Percentiles rank a stretch among this genome's conserved stretches.
Conservation (phyloP, 495 filamentous ascomycete species). For the Neurospora tetrasperma region DNA sequence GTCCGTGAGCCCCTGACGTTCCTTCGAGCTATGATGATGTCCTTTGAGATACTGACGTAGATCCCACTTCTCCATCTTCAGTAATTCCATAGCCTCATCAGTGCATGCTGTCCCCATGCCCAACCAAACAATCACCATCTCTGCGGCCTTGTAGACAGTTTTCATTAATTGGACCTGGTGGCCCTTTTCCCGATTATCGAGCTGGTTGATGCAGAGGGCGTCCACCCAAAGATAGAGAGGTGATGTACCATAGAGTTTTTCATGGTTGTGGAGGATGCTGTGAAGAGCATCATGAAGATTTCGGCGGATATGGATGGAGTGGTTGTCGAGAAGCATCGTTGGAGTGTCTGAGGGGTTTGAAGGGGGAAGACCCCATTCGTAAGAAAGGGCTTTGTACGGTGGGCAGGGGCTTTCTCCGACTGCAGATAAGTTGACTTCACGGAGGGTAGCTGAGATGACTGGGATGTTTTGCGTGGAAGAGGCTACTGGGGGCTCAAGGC, state of each 20-base stretch:
- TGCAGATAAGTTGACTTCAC: too few species aligned
- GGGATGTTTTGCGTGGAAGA: not conserved
- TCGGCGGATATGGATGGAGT: not conserved
- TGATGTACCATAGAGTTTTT: not conserved
- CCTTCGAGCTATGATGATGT: not conserved
- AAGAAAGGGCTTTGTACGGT: not conserved
- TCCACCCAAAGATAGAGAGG: not conserved
- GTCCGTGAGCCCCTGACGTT: not conserved
- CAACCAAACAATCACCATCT: not conserved
- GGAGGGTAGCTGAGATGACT: not conserved
- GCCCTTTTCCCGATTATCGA: not conserved
- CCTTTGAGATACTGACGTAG: accelerated
- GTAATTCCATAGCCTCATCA: accelerated
- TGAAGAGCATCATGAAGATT: not conserved
- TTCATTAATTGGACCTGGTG: not conserved
- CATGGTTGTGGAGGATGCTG: not conserved
- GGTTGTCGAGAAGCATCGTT: not conserved
- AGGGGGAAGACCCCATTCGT: not conserved
- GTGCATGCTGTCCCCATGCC: not conserved
- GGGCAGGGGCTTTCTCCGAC: too few species aligned
- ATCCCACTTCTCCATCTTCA: not conserved
- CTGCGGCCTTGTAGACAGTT: not conserved
- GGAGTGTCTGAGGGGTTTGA: not conserved
- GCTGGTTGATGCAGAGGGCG: not conserved
- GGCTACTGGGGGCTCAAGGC: not conserved